Evolutionary conservation across 1,139 yeast species (phyloP), one percentile per base, ranked within the genome.

Genomic region (Entelexis paramagnoliae): DNA sequence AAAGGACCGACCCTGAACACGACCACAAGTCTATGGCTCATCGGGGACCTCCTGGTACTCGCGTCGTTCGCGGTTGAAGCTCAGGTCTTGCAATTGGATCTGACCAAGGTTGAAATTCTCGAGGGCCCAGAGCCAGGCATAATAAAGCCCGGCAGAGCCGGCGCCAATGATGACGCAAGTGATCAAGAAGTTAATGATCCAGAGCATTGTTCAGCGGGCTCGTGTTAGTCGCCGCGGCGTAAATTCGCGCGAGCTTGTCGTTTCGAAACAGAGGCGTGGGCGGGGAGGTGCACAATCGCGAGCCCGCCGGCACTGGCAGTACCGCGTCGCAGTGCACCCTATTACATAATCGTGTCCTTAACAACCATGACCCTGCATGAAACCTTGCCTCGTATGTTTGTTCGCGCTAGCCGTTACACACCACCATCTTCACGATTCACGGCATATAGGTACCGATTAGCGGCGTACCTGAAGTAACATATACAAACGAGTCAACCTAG

Each of bases 71-170:
- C 47, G 47, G 20, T 16, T 30, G 36, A 14, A 14, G 36, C 46
- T 42, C 28, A 57, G 45, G 35, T 57, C 60, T 22, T 56, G 58
- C 26, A 57, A 53, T 49, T 57, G 60, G 43, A 57, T 57, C 34
- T 55, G 55, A 26, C 60, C 60, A 5, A 57, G 47, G 30, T 55
- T 56, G 52, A 57, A 57, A 41, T 57, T 57, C 54, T 56, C 59
- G 2, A 55, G 46, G 13, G 60, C 60, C 59, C 60, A 56, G 13
- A 45, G 54, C 53, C 57, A 57, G 4, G 56, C 56, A n/a, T 43
- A 39, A 44, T 55, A 57, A 6, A 57, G 51, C 6, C 49, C 55
- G 2, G 33, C 43, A 3, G 57, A 50, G 34, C 53, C 56, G 4
- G 36, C 51, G 7, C 46, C 44, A 19, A 55, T 30, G 13, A 55